A percentile compares a stretch with the other conserved stretches of the same genome.
These are phyloP conservation scores for Penstemon newberryi DNA, from an alignment of 257 asterid species.

Conservation along the genomic window DNA sequence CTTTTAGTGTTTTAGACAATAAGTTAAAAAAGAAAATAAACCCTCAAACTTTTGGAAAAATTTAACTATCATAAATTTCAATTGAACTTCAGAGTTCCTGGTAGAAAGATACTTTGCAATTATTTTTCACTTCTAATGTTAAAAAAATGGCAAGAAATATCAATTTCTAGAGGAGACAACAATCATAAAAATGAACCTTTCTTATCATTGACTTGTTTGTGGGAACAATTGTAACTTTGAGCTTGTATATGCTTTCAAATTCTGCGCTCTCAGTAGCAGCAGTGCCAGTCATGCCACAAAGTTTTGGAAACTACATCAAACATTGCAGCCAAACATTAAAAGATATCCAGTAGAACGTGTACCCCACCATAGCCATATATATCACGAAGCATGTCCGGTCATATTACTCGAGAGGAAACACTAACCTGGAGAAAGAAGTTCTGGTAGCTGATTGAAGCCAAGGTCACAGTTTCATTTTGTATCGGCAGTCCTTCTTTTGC, in stretches of 20 bases:
- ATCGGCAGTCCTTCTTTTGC: conserved; percentile 95
- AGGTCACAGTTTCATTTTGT: conserved; percentile 94
- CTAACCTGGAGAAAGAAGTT: conserved; percentile 98
- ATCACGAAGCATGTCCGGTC: conserved; percentile 20
- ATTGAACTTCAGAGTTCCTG: conserved; percentile 8
- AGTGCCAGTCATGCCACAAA: conserved; percentile 99
- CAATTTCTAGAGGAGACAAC: too few relatives aligned
- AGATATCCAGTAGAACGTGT: conserved; percentile 21
- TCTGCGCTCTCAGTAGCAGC: conserved; percentile 98
- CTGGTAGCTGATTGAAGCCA: conserved; percentile 99
- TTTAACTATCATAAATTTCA: conserved; percentile 15
- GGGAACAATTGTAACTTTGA: conserved; percentile 95
- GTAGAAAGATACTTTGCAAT: conserved; percentile 14
- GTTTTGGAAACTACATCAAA: conserved; percentile 84
- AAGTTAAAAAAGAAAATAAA: conserved; percentile 12
- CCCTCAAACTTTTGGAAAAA: conserved; percentile 17
- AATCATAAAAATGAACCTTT: conserved; percentile 54
- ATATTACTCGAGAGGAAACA: conserved; percentile 27
- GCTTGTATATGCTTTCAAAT: conserved; percentile 97
- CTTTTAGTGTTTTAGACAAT: conserved; percentile 21
- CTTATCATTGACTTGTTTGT: conserved; percentile 98
- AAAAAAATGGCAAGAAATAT: conserved; percentile 9
- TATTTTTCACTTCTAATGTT: conserved; percentile 16
- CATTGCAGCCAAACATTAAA: conserved; percentile 36
- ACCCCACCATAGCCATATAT: conserved; percentile 19